phyloP scores from a whole-genome alignment of 2,329 filamentous ascomycete genomes.

The Fusarium illudens region DNA sequence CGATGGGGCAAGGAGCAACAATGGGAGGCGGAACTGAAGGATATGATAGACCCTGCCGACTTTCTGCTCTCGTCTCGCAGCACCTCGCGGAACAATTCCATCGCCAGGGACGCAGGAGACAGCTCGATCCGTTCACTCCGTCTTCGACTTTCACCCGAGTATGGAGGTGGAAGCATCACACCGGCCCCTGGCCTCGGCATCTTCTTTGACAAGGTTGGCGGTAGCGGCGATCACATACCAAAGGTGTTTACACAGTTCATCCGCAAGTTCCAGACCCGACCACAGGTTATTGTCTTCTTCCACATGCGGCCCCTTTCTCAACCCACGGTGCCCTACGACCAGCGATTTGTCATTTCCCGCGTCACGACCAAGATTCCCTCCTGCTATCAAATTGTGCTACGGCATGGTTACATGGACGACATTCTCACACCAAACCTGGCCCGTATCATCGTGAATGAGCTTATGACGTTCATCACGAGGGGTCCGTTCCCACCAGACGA shows the following conservation, averaged over 20 bases:
- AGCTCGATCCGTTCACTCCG: conserved; percentile 32
- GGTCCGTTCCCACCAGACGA: conserved; percentile 40
- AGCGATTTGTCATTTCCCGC: conserved; percentile 58
- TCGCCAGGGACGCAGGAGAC: conserved; percentile 26
- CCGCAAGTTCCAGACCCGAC: conserved; percentile 72
- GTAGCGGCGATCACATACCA: conserved; percentile 60
- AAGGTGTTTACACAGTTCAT: conserved; percentile 73
- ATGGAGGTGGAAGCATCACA: conserved; percentile 54
- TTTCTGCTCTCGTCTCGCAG: conserved; percentile 44
- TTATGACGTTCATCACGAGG: conserved; percentile 62
- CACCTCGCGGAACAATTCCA: conserved; percentile 38
- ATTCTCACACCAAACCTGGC: conserved; percentile 72
- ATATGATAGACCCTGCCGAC: conserved; percentile 60
- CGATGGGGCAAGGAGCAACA: conserved; percentile 81
- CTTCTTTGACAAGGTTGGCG: conserved; percentile 81
- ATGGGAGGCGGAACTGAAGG: conserved; percentile 73
- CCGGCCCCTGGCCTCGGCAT: conserved; percentile 69
- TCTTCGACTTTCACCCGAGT: conserved; percentile 47
- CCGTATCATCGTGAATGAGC: conserved; percentile 63
- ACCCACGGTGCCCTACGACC: conserved; percentile 60
- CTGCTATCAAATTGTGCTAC: conserved; percentile 73
- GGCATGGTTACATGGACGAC: conserved; percentile 78
- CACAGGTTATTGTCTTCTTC: conserved; percentile 77
- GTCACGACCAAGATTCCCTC: conserved; percentile 60
- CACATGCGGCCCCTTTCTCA: conserved; percentile 71